Percentiles rank a stretch among this genome's conserved stretches.
phyloP scores from a whole-genome alignment of 495 filamentous ascomycete genomes.

The Lepraria neglecta region DNA sequence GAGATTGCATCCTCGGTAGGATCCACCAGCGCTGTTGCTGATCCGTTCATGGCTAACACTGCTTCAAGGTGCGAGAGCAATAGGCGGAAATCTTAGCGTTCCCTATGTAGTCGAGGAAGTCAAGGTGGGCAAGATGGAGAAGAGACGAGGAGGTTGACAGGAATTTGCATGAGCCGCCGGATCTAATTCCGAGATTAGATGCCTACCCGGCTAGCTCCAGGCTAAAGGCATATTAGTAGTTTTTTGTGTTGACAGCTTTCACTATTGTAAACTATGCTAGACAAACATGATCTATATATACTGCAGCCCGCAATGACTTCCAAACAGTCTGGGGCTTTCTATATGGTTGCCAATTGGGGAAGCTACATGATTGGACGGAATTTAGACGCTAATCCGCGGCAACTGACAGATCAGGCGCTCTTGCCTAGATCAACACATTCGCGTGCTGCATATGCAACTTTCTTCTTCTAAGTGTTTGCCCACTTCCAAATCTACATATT shows the following conservation, averaged over 20 bases:
- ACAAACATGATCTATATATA: background rate
- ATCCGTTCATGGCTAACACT: slow-evolving; percentile 19
- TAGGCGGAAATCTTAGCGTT: background rate
- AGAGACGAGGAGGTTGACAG: background rate
- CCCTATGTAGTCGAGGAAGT: background rate
- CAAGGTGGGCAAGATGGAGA: background rate
- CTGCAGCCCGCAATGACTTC: background rate
- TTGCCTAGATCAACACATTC: background rate
- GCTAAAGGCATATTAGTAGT: background rate
- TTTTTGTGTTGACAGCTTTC: background rate
- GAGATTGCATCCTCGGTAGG: slow-evolving; percentile 30
- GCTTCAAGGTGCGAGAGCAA: background rate
- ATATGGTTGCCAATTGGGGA: background rate
- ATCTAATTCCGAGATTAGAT: background rate
- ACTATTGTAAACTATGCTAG: background rate
- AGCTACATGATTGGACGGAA: background rate
- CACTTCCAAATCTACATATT: background rate
- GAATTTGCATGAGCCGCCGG: background rate
- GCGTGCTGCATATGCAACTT: background rate
- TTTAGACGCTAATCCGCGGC: background rate
- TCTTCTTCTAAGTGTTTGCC: background rate
- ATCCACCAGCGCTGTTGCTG: slow-evolving; percentile 20
- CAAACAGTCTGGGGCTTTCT: no score
- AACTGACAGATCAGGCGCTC: slow-evolving; percentile 8
- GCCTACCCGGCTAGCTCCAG: background rate